These are phyloP conservation scores for Maudiozyma turicensis DNA, from an alignment of 805 yeast genomes.

Conservation along the genomic window DNA sequence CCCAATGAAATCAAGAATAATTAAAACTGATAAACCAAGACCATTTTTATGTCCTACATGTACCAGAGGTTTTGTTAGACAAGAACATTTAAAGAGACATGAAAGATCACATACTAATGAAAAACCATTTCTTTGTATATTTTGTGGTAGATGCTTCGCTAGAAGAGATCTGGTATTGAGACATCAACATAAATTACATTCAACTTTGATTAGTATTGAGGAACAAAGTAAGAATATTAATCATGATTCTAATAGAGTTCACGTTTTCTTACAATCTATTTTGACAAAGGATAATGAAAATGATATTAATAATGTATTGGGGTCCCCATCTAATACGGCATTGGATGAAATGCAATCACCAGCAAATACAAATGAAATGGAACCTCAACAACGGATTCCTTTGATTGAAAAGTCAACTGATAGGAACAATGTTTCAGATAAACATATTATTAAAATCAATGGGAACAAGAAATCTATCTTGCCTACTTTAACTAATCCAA, in stretches of 20 bases:
- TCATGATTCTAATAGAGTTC: neutral
- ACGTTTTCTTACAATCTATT: neutral
- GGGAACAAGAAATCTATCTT: constrained; percentile 33
- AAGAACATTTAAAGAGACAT: constrained; percentile 90
- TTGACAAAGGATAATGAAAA: neutral
- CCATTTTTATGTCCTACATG: constrained; percentile 87
- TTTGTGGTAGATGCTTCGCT: constrained; percentile 92
- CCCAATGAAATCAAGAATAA: constrained; percentile 71
- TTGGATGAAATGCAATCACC: too few relatives aligned
- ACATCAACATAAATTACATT: constrained; percentile 89
- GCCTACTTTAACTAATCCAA: constrained; percentile 28
- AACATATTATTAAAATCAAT: constrained; percentile 30
- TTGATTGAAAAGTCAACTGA: constrained; percentile 3
- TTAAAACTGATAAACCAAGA: constrained; percentile 85
- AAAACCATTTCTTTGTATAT: constrained; percentile 93
- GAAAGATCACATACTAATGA: constrained; percentile 93
- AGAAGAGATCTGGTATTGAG: constrained; percentile 77
- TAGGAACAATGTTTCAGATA: constrained; percentile 9
- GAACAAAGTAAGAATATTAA: constrained; percentile 1
- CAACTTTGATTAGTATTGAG: constrained; percentile 32
- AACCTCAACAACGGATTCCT: neutral
- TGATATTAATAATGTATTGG: neutral
- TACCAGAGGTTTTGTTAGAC: constrained; percentile 88
- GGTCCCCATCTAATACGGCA: neutral
- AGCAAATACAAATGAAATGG: neutral